A percentile compares a stretch with the other conserved stretches of the same genome.
Conservation (phyloP, 805 yeast genomes). For the Kazachstania psychrophila region DNA sequence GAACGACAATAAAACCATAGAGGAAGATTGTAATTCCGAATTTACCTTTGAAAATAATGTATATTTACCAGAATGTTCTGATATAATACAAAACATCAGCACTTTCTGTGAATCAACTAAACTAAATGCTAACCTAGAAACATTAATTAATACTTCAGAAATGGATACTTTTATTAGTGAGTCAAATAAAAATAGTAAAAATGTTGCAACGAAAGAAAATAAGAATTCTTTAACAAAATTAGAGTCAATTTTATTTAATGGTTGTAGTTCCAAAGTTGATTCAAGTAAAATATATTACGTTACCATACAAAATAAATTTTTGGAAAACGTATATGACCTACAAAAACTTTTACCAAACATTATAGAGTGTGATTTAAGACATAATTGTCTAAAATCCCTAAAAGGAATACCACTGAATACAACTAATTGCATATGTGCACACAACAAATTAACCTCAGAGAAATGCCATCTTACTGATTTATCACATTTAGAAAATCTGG, state of each 20-base stretch:
- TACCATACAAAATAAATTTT: conserved; percentile 2
- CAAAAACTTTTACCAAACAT: conserved; percentile 17
- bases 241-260: background rate
- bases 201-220: no score
- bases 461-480: conserved; percentile 3
- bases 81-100: no score
- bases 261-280: background rate
- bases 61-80: no score
- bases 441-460: conserved; percentile 4
- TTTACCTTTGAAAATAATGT: no score
- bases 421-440: conserved; percentile 4
- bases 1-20: background rate
- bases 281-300: background rate
- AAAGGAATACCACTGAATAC: conserved; percentile 16
- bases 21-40: no score
- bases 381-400: conserved; percentile 19
- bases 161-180: no score
- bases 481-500: conserved; percentile 5
- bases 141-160: no score
- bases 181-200: no score
- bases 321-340: conserved; percentile 16
- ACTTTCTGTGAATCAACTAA: no score
- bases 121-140: no score
- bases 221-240: background rate
- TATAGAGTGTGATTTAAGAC: conserved; percentile 10